Conservation (phyloP, 108 stramenopile genomes). For the Aurantiochytrium sp. region DNA sequence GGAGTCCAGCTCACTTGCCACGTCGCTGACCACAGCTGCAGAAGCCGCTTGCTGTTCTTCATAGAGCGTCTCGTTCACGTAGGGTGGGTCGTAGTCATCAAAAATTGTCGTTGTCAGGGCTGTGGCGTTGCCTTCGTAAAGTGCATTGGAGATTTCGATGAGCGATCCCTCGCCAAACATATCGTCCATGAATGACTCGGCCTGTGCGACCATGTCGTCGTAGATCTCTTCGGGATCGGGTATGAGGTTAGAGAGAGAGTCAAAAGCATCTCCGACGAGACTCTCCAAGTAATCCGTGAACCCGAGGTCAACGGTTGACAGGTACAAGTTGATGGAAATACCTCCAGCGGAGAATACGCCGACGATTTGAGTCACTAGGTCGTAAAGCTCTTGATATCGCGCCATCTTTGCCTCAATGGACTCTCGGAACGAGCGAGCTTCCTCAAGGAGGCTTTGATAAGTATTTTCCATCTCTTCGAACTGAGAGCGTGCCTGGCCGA, state of each 20-base stretch:
- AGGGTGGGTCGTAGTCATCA: constrained; percentile 5
- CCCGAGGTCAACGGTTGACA: not conserved
- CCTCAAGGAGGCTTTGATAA: too few species aligned
- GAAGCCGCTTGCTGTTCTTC: not conserved
- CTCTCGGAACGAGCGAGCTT: too few species aligned
- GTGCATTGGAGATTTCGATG: not conserved
- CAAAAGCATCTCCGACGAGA: not conserved
- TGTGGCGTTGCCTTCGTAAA: not conserved
- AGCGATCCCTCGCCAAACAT: not conserved
- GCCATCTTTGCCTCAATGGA: too few species aligned
- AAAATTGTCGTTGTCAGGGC: not conserved
- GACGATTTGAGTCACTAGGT: too few species aligned
- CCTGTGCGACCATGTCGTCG: not conserved
- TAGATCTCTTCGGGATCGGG: not conserved
- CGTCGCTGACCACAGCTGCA: not conserved
- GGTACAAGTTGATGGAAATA: too few species aligned
- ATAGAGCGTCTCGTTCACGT: not conserved
- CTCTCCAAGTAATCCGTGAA: not conserved
- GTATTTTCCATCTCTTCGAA: too few species aligned
- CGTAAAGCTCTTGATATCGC: too few species aligned
- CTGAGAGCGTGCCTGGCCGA: too few species aligned
- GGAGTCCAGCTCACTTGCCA: not conserved
- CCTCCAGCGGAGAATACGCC: too few species aligned
- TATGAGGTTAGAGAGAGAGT: not conserved
- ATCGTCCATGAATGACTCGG: not conserved